Conservation (phyloP, 192 early-diverging fungal genomes). For the Dimargaris verticillata region DNA sequence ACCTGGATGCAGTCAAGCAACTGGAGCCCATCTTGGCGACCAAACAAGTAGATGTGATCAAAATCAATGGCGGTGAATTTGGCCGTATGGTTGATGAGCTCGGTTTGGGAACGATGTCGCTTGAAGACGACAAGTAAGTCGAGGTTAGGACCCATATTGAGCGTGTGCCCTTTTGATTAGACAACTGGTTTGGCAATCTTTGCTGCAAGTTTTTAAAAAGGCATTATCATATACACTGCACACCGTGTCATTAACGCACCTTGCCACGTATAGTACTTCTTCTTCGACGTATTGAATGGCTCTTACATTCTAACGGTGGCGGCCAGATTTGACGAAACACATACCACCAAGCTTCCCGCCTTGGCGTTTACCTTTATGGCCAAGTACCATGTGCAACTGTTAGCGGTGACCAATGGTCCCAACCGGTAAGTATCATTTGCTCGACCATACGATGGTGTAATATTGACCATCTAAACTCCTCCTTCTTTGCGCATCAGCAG, state of each 20-base stretch:
- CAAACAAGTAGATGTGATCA: neutral
- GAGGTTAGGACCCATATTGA: neutral
- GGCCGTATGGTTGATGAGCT: neutral
- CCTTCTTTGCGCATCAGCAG: neutral
- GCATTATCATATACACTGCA: neutral
- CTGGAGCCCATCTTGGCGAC: neutral
- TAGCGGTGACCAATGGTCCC: constrained; percentile 1
- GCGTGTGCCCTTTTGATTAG: neutral
- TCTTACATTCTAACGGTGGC: neutral
- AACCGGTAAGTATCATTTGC: neutral
- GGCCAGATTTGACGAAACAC: neutral
- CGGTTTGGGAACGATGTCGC: neutral
- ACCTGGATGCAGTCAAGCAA: constrained; percentile 5
- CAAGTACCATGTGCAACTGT: neutral
- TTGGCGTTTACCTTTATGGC: neutral
- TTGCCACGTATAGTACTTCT: neutral
- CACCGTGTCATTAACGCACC: neutral
- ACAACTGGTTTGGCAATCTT: neutral
- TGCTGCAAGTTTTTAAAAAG: neutral
- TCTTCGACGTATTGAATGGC: neutral
- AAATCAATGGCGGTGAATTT: neutral
- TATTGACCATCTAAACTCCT: neutral
- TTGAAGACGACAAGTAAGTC: neutral
- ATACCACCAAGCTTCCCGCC: neutral
- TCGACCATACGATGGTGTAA: no score